Percentiles rank a stretch among this genome's conserved stretches.
Conservation (phyloP, 257 asterid species). For the Ilex aquifolium region DNA sequence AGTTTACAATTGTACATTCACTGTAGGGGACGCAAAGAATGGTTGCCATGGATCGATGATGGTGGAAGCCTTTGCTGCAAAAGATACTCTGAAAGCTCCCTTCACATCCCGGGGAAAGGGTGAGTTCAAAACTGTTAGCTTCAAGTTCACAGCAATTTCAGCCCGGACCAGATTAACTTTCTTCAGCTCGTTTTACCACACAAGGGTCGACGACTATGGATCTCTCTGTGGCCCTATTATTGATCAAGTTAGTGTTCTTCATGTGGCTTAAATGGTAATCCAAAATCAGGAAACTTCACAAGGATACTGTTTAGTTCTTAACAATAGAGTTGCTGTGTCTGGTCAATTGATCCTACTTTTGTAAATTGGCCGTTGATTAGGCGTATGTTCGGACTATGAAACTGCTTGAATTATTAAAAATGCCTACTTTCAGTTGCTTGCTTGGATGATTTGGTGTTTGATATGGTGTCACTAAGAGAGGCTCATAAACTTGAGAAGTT, state of each 20-base stretch:
- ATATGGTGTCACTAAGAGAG: too few relatives aligned
- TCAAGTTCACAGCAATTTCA: conserved; percentile 53
- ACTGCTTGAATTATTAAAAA: too few relatives aligned
- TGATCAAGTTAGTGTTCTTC: conserved; percentile 52
- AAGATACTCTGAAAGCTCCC: conserved; percentile 44
- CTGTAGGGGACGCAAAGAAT: conserved; percentile 67
- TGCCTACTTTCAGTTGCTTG: too few relatives aligned
- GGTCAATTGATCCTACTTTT: conserved; percentile 1
- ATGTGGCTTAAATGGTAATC: conserved; percentile 26
- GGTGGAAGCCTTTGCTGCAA: conserved; percentile 79
- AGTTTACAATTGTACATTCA: conserved; percentile 41
- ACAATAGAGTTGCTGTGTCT: conserved; percentile 16
- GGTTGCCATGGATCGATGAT: conserved; percentile 79
- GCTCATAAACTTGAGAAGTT: too few relatives aligned
- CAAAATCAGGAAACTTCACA: too few relatives aligned
- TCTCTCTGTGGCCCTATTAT: conserved; percentile 85
- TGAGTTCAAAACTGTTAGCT: conserved; percentile 31
- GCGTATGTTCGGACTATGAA: not conserved
- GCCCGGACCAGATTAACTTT: conserved; percentile 64
- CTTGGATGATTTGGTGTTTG: too few relatives aligned
- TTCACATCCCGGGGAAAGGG: conserved; percentile 61
- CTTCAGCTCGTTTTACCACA: conserved; percentile 80
- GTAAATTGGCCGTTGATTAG: conserved; percentile 3
- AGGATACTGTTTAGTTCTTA: too few relatives aligned
- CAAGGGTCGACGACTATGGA: conserved; percentile 50